These are phyloP conservation scores for Ogataea siamensis DNA, from an alignment of 805 yeast species.

Conservation along the genomic window DNA sequence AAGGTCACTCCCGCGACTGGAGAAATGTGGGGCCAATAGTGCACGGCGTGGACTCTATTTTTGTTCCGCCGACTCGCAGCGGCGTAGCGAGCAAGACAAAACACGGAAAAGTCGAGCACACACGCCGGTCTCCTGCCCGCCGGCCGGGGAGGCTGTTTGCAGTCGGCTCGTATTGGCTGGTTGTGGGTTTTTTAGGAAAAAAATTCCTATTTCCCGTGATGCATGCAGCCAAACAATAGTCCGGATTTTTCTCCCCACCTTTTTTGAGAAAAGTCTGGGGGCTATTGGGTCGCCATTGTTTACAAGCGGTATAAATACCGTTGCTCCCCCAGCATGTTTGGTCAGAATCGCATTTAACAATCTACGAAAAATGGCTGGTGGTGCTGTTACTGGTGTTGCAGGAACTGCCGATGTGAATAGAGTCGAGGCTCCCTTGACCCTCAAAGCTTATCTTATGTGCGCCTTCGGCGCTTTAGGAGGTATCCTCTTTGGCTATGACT, in stretches of 20 bases:
- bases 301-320: constrained; percentile 1
- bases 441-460: constrained; percentile 40
- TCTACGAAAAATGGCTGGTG: constrained; percentile 1
- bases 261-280: neutral
- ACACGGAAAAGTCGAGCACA: too few species aligned
- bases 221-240: constrained; percentile 7
- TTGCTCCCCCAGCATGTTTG: neutral
- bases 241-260: constrained; percentile 13
- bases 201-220: neutral
- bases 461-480: constrained; percentile 69
- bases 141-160: too few species aligned
- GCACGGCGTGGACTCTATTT: neutral
- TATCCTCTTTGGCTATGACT: constrained; percentile 64
- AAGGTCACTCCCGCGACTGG: constrained; percentile 2
- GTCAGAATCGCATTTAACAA: neutral
- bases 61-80: constrained; percentile 3
- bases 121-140: too few species aligned
- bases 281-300: constrained; percentile 2
- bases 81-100: neutral
- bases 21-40: constrained; percentile 8
- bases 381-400: constrained; percentile 9
- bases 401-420: constrained; percentile 25
- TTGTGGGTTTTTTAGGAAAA: neutral
- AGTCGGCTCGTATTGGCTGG: too few species aligned
- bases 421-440: constrained; percentile 38